These are phyloP conservation scores for Trichoderma gamsii DNA, from an alignment of 495 filamentous ascomycete genomes.

Conservation along the genomic window DNA sequence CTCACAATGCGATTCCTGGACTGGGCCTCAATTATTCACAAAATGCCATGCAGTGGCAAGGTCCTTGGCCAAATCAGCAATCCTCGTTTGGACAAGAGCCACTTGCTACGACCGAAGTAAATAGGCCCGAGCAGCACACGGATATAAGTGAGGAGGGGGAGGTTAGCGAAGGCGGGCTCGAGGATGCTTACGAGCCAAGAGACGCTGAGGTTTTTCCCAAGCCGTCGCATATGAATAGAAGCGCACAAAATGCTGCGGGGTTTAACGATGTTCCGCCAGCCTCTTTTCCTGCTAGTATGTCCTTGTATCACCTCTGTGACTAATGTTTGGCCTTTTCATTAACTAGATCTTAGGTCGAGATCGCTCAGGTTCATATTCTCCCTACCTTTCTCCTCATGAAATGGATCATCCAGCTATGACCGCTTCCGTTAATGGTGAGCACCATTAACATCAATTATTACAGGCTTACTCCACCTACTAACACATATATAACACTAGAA, in stretches of 20 bases:
- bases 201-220: conserved; percentile 13
- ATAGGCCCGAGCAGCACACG: neutral
- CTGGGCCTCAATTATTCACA: conserved; percentile 6
- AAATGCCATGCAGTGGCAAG: conserved; percentile 2
- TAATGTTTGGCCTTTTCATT: neutral
- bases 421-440: neutral
- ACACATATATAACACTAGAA: neutral
- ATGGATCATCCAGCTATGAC: conserved; percentile 25
- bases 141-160: conserved; percentile 63
- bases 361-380: conserved; percentile 47
- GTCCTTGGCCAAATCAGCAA: neutral
- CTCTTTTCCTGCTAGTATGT: neutral
- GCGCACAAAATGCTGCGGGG: neutral
- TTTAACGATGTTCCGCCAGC: neutral
- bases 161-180: conserved; percentile 59
- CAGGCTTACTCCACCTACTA: neutral
- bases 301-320: neutral
- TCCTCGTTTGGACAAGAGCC: neutral
- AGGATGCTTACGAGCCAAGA: conserved; percentile 40
- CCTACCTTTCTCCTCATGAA: conserved; percentile 43
- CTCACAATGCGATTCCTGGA: conserved; percentile 14
- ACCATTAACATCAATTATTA: neutral
- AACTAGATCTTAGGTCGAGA: conserved; percentile 28
- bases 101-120: neutral
- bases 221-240: neutral